These are phyloP conservation scores for Aspergillus kassunensis DNA, from an alignment of 495 filamentous ascomycete species.

Conservation along the genomic window DNA sequence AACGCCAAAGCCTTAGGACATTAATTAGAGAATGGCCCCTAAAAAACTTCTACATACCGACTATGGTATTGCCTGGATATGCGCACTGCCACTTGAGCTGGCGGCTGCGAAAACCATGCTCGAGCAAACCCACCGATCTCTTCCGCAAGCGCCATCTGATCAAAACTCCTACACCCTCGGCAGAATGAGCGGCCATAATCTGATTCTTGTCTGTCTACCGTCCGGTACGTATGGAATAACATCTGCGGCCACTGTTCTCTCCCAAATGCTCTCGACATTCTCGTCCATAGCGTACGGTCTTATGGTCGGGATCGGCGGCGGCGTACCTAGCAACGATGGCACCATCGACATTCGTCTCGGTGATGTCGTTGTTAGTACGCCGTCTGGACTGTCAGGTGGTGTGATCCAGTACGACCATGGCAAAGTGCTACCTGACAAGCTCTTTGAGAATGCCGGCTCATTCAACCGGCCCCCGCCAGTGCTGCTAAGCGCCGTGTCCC, in stretches of 20 bases:
- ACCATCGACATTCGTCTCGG: constrained; percentile 29
- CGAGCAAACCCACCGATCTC: constrained; percentile 20
- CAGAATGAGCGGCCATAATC: constrained; percentile 25
- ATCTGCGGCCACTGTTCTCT: constrained; percentile 22
- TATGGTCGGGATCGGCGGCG: constrained; percentile 35
- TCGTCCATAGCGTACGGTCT: constrained; percentile 21
- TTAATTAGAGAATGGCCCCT: too few relatives aligned
- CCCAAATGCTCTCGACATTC: constrained; percentile 23
- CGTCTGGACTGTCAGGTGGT: constrained; percentile 14
- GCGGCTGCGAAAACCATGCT: constrained; percentile 26
- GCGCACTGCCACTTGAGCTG: constrained; percentile 28
- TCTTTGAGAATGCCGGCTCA: constrained; percentile 29
- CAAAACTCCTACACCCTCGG: constrained; percentile 33
- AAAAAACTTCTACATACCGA: too few relatives aligned
- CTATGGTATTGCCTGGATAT: constrained; percentile 34
- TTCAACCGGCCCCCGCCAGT: constrained; percentile 32
- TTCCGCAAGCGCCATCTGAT: constrained; percentile 12
- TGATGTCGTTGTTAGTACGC: constrained; percentile 34
- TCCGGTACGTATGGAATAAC: constrained; percentile 23
- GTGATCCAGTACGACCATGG: constrained; percentile 38
- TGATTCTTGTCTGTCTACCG: constrained; percentile 31
- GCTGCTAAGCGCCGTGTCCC: constrained; percentile 23
- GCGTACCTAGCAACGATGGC: constrained; percentile 26
- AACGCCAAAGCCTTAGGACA: too few relatives aligned
- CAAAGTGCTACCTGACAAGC: constrained; percentile 23